Base-by-base conservation (phyloP, 495 filamentous ascomycete species). In the Neurospora sp. region DNA sequence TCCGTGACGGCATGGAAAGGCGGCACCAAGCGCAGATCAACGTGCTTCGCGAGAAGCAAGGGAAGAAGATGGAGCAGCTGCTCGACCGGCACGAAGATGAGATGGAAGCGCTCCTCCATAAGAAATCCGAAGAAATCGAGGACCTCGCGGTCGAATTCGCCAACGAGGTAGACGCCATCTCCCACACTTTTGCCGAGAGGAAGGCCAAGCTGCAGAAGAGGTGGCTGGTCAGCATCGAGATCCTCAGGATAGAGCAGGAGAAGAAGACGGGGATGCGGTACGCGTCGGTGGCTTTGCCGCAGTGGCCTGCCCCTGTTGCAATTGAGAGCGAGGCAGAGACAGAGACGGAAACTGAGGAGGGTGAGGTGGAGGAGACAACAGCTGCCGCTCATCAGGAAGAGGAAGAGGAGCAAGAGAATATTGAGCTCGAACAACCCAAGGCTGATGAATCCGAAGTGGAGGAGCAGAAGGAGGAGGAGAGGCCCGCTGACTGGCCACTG, bases 1-100 rank as follows among this genome's bases (percentile, higher is more conserved):
- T 88, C 44, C 88, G 91, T 54, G 89, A 91, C 75, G 85, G 88
- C 70, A 90, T 94, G 88, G 89, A 90, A 69, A 86, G 88, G 14
- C 87, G 92, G 3, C 92, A 94, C 75, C 86, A 89, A 66, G 84
- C 88, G 20, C 89, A 90, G 73, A 92, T 96, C 81, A 93, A 95
- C 74, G 92, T 94, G 2, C 86, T 96, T 72, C 86, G 93, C 8
- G 93, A 93, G 72, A 89, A 89, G 66, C 93, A 96, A 76, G 90
- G 89, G 5, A 87, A 90, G 75, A 85, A 89, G 69, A 84, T 92
- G 73, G 89, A 92, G 75, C 88, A 90, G 73, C 84, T 93, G 6
- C 82, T 88, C 4, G 85, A 85, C 39, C 86, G 90, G 37, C 92
- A 94, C 81, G 87, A 88, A 70, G 81, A 81, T 35, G 92, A 96